Base-by-base conservation (phyloP, 805 yeast genomes). In the Kazachstania psychrophila region DNA sequence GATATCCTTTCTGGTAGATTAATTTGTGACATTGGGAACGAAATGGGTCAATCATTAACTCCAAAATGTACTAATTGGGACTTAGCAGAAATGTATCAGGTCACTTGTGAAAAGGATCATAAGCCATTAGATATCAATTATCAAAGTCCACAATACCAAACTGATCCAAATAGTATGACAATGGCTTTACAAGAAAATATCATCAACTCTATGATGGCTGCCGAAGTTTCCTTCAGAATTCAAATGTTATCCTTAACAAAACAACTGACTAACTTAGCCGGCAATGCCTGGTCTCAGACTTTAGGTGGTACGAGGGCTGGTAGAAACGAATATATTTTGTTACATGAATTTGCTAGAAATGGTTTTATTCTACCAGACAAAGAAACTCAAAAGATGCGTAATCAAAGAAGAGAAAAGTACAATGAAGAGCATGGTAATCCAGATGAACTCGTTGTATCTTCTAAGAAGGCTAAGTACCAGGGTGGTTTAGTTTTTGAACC, bases 401-500 rank as follows among this genome's bases (percentile, higher is more conserved):
- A 56, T n/a, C 61, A 62, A 38, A 61, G 60, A 35, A 54, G 43
- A 35, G 61, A 56, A 31, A 50, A 46, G 39, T 39, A 35, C 12
- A 43, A 41, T 13, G 49, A 49, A 19, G 56, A 47, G 23, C 63
- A 52, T 14, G 59, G 54, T 13, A 65, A 54, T 17, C 64, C 60
- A 24, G 60, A 48, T 10, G 57, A 54, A 11, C 69, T 72, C 23
- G 62, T 71, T 3, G 62, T 64, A 3, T 69, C 68, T 2, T 66
- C 77, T 5, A 71, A 75, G 52, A 81, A 79, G 55, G 78, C 86
- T 13, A 83, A 83, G 54, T 86, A 65, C 56, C 84, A 82, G 56
- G 96, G 96, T 68, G 96, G 98, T 57, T 70, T 86, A 46, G 98
- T 92, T 22, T 85, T 92, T 60, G 98, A 92, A 45, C 98, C 98